Base-by-base conservation (phyloP, 495 filamentous ascomycete species). In the Aspergillus taichungensis region DNA sequence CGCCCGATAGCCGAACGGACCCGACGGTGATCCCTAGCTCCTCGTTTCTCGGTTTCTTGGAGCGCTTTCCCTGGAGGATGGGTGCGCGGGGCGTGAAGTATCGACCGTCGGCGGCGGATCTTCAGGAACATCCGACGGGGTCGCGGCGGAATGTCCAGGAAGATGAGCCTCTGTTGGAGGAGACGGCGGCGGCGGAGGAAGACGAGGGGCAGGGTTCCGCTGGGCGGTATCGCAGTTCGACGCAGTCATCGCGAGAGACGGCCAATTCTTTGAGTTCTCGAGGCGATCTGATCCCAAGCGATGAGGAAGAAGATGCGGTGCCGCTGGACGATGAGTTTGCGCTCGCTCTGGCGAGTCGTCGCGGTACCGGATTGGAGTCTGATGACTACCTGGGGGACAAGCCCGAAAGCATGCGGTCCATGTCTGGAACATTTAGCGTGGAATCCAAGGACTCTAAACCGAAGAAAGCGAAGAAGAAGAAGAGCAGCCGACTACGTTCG, bases 291-390 rank as follows among this genome's bases (percentile, higher is more conserved):
- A 90, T 95, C 51, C 88, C 87, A 1, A 96, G 91, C 53, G 90
- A 95, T 49, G 92, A 96, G 48, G 87, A 85, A 45, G 82, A 88
- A 59, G 87, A 98, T 72, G 92, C 92, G 1, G 79, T 96, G 18
- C 89, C 92, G 1, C 67, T 98, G 41, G 87, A 89, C 53, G 92
- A 97, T 63, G 92, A 97, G 55, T 95, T 97, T 53, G 80, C 87
- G 1, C 79, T 95, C 64, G 76, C 78, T 1, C 64, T 95, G 27
- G 82, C 83, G 28, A 51, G 53, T 38, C 74, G 83, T 33, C 73
- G 81, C 29, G 76, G 73, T 27, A 86, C 83, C 0, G 76, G 65
- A 6, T 53, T 74, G 13, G 75, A 73, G 27, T 66, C 71, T 6
- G 81, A 92, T 50, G 89, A 94, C 53, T 76, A 75, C 30, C 80